Conservation (phyloP, 1,284 basidiomycete genomes). For the Fomitopsis schrenkii region DNA sequence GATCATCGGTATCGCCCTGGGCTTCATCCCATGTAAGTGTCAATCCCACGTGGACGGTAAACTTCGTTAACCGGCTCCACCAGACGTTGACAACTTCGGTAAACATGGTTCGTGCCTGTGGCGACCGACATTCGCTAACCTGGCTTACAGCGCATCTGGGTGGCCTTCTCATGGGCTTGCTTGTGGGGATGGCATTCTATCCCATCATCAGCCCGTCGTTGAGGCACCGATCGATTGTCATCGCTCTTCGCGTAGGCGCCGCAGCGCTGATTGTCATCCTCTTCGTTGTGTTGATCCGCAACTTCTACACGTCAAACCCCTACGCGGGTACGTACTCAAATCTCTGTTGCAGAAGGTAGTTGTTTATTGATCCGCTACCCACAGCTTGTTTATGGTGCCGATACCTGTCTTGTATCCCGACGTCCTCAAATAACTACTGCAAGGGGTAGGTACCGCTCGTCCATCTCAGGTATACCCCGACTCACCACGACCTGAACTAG, state of each 20-base stretch:
- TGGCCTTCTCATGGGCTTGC: slow-evolving; percentile 80
- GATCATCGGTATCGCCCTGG: slow-evolving; percentile 80
- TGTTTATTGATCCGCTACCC: not conserved
- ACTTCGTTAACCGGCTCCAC: slow-evolving; percentile 4
- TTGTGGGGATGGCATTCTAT: slow-evolving; percentile 80
- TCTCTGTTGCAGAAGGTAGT: not conserved
- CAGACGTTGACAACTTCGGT: slow-evolving; percentile 81
- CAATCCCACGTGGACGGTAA: not conserved
- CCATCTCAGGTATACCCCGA: not conserved
- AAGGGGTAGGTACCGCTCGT: slow-evolving; percentile 44
- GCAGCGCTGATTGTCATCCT: slow-evolving; percentile 74
- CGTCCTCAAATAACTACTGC: slow-evolving; percentile 72
- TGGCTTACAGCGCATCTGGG: slow-evolving; percentile 61
- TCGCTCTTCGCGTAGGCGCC: slow-evolving; percentile 70
- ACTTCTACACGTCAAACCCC: slow-evolving; percentile 88
- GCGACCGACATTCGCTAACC: slow-evolving; percentile 1
- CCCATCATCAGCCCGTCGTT: slow-evolving; percentile 83
- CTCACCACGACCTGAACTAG: slow-evolving; percentile 19
- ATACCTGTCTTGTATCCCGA: slow-evolving; percentile 86
- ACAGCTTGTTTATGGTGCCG: slow-evolving; percentile 86
- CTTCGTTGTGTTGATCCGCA: slow-evolving; percentile 79
- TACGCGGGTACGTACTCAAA: slow-evolving; percentile 55
- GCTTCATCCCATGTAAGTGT: slow-evolving; percentile 72
- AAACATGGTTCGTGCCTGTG: slow-evolving; percentile 10
- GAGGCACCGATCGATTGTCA: slow-evolving; percentile 72